Base-by-base conservation (phyloP, 495 filamentous ascomycete species). In the Annulohypoxylon maeteangense region DNA sequence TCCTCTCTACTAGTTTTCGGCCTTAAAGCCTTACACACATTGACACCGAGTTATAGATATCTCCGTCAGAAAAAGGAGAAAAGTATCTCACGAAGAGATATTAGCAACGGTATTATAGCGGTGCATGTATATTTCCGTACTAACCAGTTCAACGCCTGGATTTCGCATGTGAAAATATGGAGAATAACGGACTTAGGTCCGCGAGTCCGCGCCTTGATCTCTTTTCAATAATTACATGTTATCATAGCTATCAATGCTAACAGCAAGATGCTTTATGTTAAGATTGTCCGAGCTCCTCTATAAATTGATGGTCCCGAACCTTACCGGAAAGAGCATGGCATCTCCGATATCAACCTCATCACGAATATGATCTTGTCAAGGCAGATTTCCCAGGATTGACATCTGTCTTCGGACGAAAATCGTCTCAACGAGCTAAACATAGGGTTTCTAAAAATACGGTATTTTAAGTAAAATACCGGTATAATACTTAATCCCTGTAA, bases 141-240 rank as follows among this genome's bases (percentile, higher is more conserved):
- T 68, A 68, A 42, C 53, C 54, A 31, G 45, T 59, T 65, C 31
- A 34, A 48, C 12, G 16, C 45, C 23, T 34, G 23, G 20, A 50
- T 44, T 65, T 68, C 64, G 12, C 70, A 73, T 73, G 65, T 73
- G 70, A 73, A 73, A 68, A 65, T 62, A 73, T 73, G 70, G 70
- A 36, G 65, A 73, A 51, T n/a, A 34, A 62, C 64, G 59, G 69
- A 66, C 61, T 61, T 44, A n/a, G 70, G 61, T 40, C 70, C 70
- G 65, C 62, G 2, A 57, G 45, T 54, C 70, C 70, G 57, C 70
- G 61, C 61, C 65, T 48, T 64, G 55, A 25, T 22, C 36, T 54
- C 62, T 70, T 61, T 70, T 48, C 22, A 29, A 51, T 29, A 51
- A 62, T 67, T 67, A 57, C 50, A 44, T 38, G 54, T 48, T 56